Evolutionary conservation across 2,329 filamentous ascomycete genomes (phyloP).

Genomic region (Alternaria viburni): DNA sequence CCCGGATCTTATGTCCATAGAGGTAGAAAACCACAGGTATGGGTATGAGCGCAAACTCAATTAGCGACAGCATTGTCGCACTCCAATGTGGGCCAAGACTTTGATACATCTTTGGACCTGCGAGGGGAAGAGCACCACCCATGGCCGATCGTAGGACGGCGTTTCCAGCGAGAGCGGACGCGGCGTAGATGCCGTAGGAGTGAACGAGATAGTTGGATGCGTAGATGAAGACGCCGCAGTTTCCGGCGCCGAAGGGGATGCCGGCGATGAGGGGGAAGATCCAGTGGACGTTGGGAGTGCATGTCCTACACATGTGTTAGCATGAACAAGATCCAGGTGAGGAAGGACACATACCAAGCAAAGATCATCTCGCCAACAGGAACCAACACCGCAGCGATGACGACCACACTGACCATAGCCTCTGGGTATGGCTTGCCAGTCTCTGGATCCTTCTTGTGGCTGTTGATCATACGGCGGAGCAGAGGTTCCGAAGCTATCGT

Average conservation of each 20-base stretch:
- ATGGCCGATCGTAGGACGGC: constrained; percentile 74
- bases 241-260: constrained; percentile 79
- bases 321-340: accelerated
- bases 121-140: constrained; percentile 79
- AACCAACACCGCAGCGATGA: constrained; percentile 74
- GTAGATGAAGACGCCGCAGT: constrained; percentile 82
- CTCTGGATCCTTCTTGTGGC: constrained; percentile 73
- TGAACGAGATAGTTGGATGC: constrained; percentile 79
- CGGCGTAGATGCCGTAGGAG: constrained; percentile 81
- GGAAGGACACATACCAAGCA: constrained; percentile 64
- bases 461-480: constrained; percentile 77
- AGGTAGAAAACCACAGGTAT: constrained; percentile 81
- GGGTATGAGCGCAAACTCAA: constrained; percentile 76
- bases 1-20: constrained; percentile 63
- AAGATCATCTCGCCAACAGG: constrained; percentile 85
- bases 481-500: constrained; percentile 67
- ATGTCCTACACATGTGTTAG: constrained; percentile 42
- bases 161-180: constrained; percentile 80
- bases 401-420: constrained; percentile 80
- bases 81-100: constrained; percentile 78
- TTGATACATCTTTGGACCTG: constrained; percentile 67
- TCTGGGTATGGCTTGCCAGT: constrained; percentile 79
- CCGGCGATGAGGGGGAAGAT: constrained; percentile 79
- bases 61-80: constrained; percentile 73
- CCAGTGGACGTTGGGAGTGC: constrained; percentile 80